A percentile compares a stretch with the other conserved stretches of the same genome.
phyloP scores from a whole-genome alignment of 2,329 filamentous ascomycete species.

The Fonsecaea multimorphosa region DNA sequence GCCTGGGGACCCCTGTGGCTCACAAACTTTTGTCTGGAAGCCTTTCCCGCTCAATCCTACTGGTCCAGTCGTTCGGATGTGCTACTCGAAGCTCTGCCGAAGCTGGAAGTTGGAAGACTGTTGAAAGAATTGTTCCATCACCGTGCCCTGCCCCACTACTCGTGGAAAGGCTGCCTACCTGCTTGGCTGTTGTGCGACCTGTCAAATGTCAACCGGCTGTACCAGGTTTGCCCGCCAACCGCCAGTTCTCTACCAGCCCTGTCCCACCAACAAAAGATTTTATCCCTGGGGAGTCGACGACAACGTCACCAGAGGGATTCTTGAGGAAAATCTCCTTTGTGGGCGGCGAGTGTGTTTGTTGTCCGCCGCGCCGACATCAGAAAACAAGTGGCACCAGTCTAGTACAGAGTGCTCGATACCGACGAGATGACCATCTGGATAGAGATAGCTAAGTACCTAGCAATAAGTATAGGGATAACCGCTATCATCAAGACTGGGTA shows the following conservation, averaged over 20 bases:
- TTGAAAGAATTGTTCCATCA: slow-evolving; percentile 14
- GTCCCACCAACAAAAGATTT: slow-evolving; percentile 23
- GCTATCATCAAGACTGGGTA: too few relatives aligned
- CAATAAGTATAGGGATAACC: too few relatives aligned
- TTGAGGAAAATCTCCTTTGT: neutral
- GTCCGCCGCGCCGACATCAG: too few relatives aligned
- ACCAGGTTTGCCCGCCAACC: slow-evolving; percentile 20
- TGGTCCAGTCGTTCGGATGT: slow-evolving; percentile 12
- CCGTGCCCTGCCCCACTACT: slow-evolving; percentile 23
- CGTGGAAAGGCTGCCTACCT: slow-evolving; percentile 22
- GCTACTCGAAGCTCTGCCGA: slow-evolving; percentile 14
- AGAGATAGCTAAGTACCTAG: too few relatives aligned
- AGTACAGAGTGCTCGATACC: too few relatives aligned
- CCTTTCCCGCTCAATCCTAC: neutral
- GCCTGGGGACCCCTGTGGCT: neutral
- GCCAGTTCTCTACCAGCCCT: slow-evolving; percentile 7
- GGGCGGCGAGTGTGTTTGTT: neutral
- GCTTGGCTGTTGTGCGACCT: slow-evolving; percentile 27
- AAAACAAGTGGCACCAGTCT: too few relatives aligned
- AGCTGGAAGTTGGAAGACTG: slow-evolving; percentile 12
- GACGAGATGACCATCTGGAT: too few relatives aligned
- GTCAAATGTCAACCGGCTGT: slow-evolving; percentile 32
- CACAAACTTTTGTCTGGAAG: slow-evolving; percentile 4
- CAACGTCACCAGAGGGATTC: slow-evolving; percentile 21
- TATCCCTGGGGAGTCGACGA: slow-evolving; percentile 8